Base-by-base conservation (phyloP, 768 basidiomycete genomes). In the Tubosaeta sp. region DNA sequence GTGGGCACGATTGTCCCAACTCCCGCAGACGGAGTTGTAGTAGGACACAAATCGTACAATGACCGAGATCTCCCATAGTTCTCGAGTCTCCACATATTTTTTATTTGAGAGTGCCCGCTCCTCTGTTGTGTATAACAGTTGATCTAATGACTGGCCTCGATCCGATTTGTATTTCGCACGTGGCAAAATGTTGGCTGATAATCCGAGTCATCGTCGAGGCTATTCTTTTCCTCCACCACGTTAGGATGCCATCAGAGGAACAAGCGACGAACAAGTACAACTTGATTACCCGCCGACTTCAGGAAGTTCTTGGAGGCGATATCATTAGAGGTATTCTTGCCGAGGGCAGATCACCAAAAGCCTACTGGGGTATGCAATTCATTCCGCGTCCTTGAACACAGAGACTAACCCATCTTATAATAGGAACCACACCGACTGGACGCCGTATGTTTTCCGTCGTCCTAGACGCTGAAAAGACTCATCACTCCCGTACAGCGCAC, bases 391-490 rank as follows among this genome's bases (percentile, higher is more conserved):
- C 44, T 31, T 27, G 31, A 43, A 35, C 42, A n/a, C 14, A 31
- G 14, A 36, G 19, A 39, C 36, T 19, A 18, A 49, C 14, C 47
- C 1, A 30, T 36, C 27, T 55, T 35, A 19, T 50, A 7, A 59
- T 60, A 96, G 95, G 95, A 44, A 87, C 90, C 18, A 92, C 95
- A 18, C 84, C 94, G 1, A 98, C 95, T 8, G 95, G 95, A 59
- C 73, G 93, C 74, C 95, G 94, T 97, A 69, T 71, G 90, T 71
- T 38, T 14, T 19, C 22, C n/a, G 4, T 38, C 35, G 11, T 38
- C 48, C 18, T 25, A 25, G 22, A 6, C 12, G n/a, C 36, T 29
- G 1, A 32, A 10, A 39, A 12, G 6, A 48, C 44, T 49, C 50
- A 42, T 44, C 51, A 46, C 21, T 6, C 27, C 22, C 35, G 13